phyloP scores from a whole-genome alignment of 2,329 filamentous ascomycete genomes.

The Fusarium coffeatum region DNA sequence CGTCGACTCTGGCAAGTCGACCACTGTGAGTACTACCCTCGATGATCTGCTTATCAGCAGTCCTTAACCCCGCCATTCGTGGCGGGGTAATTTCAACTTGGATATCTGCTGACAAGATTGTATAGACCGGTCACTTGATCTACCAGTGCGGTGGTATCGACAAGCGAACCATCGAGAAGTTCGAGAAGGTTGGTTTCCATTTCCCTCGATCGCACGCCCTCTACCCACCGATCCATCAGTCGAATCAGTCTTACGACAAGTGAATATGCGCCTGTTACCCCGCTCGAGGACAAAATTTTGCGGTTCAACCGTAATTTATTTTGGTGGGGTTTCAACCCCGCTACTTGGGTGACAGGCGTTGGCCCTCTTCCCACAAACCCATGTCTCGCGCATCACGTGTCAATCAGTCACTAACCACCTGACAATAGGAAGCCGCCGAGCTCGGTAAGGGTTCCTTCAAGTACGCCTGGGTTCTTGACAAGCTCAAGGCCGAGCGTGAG shows the following conservation, averaged over 20 bases:
- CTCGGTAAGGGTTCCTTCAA: conserved; percentile 99
- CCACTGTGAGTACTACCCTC: conserved; percentile 76
- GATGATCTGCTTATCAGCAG: conserved; percentile 27
- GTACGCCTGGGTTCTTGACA: conserved; percentile 99
- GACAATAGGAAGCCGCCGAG: conserved; percentile 90
- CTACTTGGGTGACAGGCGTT: conserved; percentile 27
- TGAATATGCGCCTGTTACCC: conserved; percentile 11
- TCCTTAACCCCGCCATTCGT: conserved; percentile 18
- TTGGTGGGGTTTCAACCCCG: conserved; percentile 37
- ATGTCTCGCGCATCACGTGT: conserved; percentile 20
- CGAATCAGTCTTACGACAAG: conserved; percentile 27
- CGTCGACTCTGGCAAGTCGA: conserved; percentile 99
- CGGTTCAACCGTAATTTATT: conserved; percentile 25
- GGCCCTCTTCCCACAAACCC: conserved; percentile 20
- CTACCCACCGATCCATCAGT: conserved; percentile 21
- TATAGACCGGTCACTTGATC: conserved; percentile 87
- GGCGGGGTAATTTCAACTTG: conserved; percentile 5
- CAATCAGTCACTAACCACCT: conserved; percentile 32
- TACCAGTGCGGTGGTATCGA: conserved; percentile 99
- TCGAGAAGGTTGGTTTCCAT: conserved; percentile 89
- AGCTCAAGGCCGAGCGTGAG: conserved; percentile 99
- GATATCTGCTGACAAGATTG: conserved; percentile 46
- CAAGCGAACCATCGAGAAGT: conserved; percentile 99
- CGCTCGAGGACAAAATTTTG: conserved; percentile 34
- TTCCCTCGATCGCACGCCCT: conserved; percentile 31